phyloP scores from a whole-genome alignment of 2,329 filamentous ascomycete species.

The Fusarium transvaalense region DNA sequence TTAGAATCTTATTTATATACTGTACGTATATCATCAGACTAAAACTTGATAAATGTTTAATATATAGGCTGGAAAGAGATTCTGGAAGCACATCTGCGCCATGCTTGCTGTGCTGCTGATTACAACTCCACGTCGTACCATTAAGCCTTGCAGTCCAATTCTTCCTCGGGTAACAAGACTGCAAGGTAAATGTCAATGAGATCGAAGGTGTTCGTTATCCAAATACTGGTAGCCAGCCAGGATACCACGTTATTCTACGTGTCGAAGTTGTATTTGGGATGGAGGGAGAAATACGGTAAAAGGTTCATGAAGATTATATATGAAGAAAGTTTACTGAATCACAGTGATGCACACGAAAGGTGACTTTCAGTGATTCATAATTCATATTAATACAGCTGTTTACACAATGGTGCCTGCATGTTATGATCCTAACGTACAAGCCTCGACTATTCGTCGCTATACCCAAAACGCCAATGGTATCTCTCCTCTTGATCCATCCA shows the following conservation, averaged over 20 bases:
- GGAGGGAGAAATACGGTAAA: not conserved
- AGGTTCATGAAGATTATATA: conserved; percentile 9
- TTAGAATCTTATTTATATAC: too few relatives aligned
- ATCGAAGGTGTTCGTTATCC: conserved; percentile 31
- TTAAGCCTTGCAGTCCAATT: not conserved
- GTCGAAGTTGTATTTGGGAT: conserved; percentile 26
- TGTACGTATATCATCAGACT: too few relatives aligned
- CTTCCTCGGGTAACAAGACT: not conserved
- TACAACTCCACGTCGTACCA: not conserved
- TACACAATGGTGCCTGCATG: not conserved
- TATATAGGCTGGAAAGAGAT: not conserved
- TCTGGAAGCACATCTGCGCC: not conserved
- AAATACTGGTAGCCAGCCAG: conserved; percentile 18
- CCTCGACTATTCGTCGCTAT: not conserved
- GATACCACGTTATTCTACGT: conserved; percentile 23
- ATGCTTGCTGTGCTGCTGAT: not conserved
- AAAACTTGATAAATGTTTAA: too few relatives aligned
- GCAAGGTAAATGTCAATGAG: too few relatives aligned
- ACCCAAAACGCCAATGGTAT: not conserved
- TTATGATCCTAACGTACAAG: not conserved
- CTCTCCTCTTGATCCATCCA: not conserved
- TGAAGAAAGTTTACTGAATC: conserved; percentile 29
- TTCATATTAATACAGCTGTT: not conserved
- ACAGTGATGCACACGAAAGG: not conserved
- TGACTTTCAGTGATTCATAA: not conserved